A percentile compares a stretch with the other conserved stretches of the same genome.
Evolutionary conservation across 805 yeast genomes (phyloP).

Genomic region (Hemisphaericaspora nanyangensis): DNA sequence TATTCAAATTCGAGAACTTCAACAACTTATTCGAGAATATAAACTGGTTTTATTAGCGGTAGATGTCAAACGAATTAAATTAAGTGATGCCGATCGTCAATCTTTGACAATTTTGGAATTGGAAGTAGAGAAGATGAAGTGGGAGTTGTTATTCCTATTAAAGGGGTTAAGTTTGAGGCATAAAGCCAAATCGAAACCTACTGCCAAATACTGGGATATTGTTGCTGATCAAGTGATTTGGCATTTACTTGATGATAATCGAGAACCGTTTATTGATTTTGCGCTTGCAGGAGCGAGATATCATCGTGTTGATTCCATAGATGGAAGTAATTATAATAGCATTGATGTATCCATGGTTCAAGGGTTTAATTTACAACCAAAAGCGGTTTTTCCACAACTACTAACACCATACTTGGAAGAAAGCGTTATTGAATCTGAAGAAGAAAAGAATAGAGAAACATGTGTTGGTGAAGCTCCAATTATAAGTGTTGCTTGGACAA

Average conservation of each 20-base stretch:
- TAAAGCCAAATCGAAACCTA: conserved; percentile 13
- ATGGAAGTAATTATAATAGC: conserved; percentile 63
- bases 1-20: conserved; percentile 25
- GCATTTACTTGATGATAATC: conserved; percentile 59
- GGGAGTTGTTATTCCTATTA: conserved; percentile 34
- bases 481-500: conserved; percentile 55
- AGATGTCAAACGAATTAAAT: conserved; percentile 27
- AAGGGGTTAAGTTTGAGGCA: conserved; percentile 22
- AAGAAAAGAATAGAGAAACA: conserved; percentile 1
- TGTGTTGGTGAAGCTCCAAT: conserved; percentile 18
- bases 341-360: conserved; percentile 60
- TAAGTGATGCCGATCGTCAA: conserved; percentile 17
- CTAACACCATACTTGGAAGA: conserved; percentile 44
- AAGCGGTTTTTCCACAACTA: conserved; percentile 66
- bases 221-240: conserved; percentile 64
- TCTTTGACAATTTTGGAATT: conserved; percentile 22
- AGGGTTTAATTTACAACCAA: conserved; percentile 59
- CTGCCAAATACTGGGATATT: conserved; percentile 23
- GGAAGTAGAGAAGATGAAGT: conserved; percentile 28
- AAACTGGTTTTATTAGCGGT: conserved; percentile 37
- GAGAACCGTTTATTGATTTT: conserved; percentile 66
- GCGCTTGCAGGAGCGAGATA: conserved; percentile 60
- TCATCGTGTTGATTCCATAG: conserved; percentile 57
- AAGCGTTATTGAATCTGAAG: conserved; percentile 11
- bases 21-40: conserved; percentile 25